Conservation (phyloP, 306 rosid genomes). For the Pyrus bretschneideri region DNA sequence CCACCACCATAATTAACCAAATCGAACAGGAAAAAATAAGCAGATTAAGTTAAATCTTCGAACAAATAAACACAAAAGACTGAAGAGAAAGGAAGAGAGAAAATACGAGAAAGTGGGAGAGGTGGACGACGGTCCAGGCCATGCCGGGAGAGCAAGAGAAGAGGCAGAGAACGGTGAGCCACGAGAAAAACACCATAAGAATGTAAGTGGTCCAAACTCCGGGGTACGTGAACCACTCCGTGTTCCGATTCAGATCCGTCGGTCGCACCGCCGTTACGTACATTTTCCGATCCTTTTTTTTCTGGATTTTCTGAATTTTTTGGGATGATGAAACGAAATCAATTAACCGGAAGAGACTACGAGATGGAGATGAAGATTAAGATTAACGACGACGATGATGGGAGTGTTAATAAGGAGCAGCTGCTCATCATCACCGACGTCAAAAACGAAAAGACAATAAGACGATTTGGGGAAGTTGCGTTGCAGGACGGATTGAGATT, state of each 20-base stretch:
- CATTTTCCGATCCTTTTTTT: slow-evolving; percentile 9
- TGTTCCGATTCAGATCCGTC: slow-evolving; percentile 46
- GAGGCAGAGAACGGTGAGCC: slow-evolving; percentile 32
- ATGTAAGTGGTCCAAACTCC: slow-evolving; percentile 43
- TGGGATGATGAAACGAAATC: not conserved
- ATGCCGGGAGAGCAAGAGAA: slow-evolving; percentile 34
- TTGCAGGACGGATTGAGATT: not conserved
- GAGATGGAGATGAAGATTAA: not conserved
- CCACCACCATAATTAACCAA: not conserved
- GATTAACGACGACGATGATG: not conserved
- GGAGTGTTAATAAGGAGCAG: not conserved
- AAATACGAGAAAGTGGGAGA: slow-evolving; percentile 29
- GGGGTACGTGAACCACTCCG: slow-evolving; percentile 44
- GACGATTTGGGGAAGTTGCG: not conserved
- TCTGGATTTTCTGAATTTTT: not conserved
- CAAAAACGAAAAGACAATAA: not conserved
- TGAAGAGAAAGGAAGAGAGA: no score
- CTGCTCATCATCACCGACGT: slow-evolving; percentile 12
- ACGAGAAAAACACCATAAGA: slow-evolving; percentile 34
- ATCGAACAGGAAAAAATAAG: not conserved
- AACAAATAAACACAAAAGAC: not conserved
- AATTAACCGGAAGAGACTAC: not conserved
- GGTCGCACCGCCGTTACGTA: slow-evolving; percentile 32
- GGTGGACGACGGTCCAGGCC: slow-evolving; percentile 46
- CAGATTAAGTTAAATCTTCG: not conserved